These are phyloP conservation scores for Acephala macrosclerotiorum DNA, from an alignment of 2,329 filamentous ascomycete species.

Conservation along the genomic window DNA sequence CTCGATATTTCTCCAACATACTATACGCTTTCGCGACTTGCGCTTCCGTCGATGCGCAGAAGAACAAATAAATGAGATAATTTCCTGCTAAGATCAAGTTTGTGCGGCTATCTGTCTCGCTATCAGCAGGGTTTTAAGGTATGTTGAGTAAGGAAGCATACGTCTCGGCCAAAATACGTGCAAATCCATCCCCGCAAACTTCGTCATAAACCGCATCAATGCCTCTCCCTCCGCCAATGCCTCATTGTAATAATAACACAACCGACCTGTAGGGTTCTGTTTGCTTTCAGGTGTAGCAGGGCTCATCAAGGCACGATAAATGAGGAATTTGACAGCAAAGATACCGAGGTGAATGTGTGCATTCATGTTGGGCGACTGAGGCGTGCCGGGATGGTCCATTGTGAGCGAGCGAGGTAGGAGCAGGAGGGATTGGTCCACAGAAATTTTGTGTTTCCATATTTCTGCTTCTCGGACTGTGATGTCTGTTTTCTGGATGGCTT, in stretches of 20 bases:
- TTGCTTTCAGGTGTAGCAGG: constrained; percentile 53
- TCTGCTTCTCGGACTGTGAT: constrained; percentile 8
- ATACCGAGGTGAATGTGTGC: constrained; percentile 52
- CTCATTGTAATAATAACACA: constrained; percentile 20
- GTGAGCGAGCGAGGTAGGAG: constrained; percentile 29
- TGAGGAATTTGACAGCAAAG: constrained; percentile 51
- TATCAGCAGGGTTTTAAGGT: background rate
- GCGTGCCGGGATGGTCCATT: constrained; percentile 1
- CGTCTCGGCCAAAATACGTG: constrained; percentile 29
- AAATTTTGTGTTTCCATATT: constrained; percentile 38
- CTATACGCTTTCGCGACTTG: constrained; percentile 29
- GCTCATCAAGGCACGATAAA: constrained; percentile 54
- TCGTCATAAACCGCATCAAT: constrained; percentile 25
- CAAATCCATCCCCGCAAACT: constrained; percentile 16
- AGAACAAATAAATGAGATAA: constrained; percentile 56
- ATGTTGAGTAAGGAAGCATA: constrained; percentile 13
- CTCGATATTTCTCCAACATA: constrained; percentile 30
- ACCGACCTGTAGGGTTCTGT: constrained; percentile 42
- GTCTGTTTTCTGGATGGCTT: constrained; percentile 15
- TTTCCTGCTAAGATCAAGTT: constrained; percentile 56
- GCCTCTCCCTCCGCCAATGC: constrained; percentile 26
- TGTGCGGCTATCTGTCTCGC: constrained; percentile 44
- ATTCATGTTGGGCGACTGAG: background rate
- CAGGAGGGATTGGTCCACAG: constrained; percentile 24
- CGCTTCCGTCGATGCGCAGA: constrained; percentile 47